These are phyloP conservation scores for Aureobasidium sp. DNA, from an alignment of 2,329 filamentous ascomycete genomes.

Conservation along the genomic window DNA sequence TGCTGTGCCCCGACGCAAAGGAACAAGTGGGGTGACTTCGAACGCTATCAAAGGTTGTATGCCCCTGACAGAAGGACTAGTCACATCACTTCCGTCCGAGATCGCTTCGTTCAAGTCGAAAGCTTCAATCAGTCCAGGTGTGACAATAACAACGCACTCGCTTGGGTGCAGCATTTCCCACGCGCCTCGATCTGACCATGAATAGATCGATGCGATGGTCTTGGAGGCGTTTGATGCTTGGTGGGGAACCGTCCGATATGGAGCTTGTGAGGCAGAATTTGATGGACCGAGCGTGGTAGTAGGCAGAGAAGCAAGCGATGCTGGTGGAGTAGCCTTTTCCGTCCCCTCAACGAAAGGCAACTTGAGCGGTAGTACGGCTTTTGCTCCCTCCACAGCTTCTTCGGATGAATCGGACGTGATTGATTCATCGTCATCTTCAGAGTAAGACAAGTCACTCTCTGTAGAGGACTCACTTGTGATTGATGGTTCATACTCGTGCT, in stretches of 20 bases:
- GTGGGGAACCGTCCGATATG: slow-evolving; percentile 49
- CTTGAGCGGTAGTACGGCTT: slow-evolving; percentile 23
- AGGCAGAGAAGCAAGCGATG: slow-evolving; percentile 24
- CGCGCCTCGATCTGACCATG: slow-evolving; percentile 55
- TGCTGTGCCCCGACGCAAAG: slow-evolving; percentile 81
- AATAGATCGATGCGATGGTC: slow-evolving; percentile 54
- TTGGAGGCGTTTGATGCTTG: slow-evolving; percentile 44
- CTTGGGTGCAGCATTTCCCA: slow-evolving; percentile 57
- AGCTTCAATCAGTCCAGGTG: slow-evolving; percentile 58
- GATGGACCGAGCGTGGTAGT: slow-evolving; percentile 63
- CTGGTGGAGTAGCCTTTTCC: slow-evolving; percentile 32
- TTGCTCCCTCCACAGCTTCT: slow-evolving; percentile 28
- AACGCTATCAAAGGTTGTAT: slow-evolving; percentile 57
- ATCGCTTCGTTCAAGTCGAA: slow-evolving; percentile 49
- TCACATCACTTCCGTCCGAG: slow-evolving; percentile 34
- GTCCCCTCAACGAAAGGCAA: slow-evolving; percentile 10
- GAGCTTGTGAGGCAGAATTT: slow-evolving; percentile 72
- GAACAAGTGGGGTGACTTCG: slow-evolving; percentile 84
- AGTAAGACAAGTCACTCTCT: slow-evolving; percentile 49
- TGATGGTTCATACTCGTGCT: slow-evolving; percentile 94
- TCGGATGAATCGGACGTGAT: slow-evolving; percentile 47
- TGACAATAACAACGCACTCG: slow-evolving; percentile 57
- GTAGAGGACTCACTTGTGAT: slow-evolving; percentile 57
- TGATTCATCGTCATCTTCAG: slow-evolving; percentile 41
- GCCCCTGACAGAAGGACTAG: slow-evolving; percentile 30